These are phyloP conservation scores for Trypanosoma brucei DNA, from an alignment of 208 protist genomes.

Conservation along the genomic window DNA sequence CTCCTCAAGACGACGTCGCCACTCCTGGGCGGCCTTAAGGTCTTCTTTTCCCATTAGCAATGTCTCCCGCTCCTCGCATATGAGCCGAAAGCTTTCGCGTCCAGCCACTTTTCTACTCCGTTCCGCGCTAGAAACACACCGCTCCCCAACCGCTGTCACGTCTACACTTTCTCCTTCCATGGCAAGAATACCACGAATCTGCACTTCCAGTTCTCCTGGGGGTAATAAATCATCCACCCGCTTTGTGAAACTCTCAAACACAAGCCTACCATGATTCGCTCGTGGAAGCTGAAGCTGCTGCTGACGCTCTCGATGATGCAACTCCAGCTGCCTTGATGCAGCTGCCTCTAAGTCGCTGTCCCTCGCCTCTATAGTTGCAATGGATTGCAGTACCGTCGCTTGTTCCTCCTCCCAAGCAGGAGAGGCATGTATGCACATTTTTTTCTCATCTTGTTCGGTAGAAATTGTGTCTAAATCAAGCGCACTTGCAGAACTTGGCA, in stretches of 20 bases:
- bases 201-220: conserved; percentile 24
- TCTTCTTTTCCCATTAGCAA: conserved; percentile 18
- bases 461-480: neutral
- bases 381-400: conserved; percentile 28
- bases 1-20: conserved; percentile 6
- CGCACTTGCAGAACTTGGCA: no score
- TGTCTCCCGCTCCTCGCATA: conserved; percentile 7
- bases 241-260: conserved; percentile 43
- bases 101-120: conserved; percentile 9
- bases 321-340: conserved; percentile 9
- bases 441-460: neutral
- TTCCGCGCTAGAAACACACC: neutral
- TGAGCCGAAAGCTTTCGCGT: conserved; percentile 15
- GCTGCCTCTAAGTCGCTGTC: conserved; percentile 25
- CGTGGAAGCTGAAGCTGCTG: neutral
- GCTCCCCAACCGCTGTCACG: neutral
- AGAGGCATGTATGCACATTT: neutral
- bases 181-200: neutral
- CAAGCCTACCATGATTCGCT: conserved; percentile 26
- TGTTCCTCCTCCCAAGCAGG: conserved; percentile 8
- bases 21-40: conserved; percentile 1
- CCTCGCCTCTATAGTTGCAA: conserved; percentile 27
- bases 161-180: conserved; percentile 8
- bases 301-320: conserved; percentile 2
- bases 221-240: conserved; percentile 39